Evolutionary conservation across 2,329 filamentous ascomycete species (phyloP).

Genomic region (Xylaria sp.): DNA sequence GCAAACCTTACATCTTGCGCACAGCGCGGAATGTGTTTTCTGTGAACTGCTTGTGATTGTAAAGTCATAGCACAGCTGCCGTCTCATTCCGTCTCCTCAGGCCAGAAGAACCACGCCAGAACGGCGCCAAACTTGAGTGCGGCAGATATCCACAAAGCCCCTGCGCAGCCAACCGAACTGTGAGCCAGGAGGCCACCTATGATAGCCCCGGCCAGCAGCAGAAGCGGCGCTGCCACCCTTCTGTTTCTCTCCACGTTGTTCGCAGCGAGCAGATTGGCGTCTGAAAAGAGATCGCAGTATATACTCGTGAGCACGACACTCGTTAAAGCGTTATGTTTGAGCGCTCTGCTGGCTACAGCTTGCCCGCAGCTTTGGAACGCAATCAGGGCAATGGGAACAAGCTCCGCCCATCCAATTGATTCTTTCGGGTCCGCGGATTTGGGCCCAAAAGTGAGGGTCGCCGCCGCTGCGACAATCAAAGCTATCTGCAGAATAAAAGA

Average conservation of each 20-base stretch:
- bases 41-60: not conserved
- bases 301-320: constrained; percentile 84
- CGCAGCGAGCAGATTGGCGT: constrained; percentile 60
- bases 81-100: constrained; percentile 52
- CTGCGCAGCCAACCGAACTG: constrained; percentile 60
- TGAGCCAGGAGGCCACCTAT: constrained; percentile 62
- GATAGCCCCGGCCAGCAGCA: constrained; percentile 63
- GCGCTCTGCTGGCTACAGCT: constrained; percentile 76
- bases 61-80: not conserved
- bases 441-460: constrained; percentile 62
- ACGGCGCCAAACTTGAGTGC: constrained; percentile 67
- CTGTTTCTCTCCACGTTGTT: constrained; percentile 63
- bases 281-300: constrained; percentile 83
- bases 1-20: not conserved
- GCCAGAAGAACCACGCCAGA: constrained; percentile 71
- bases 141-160: constrained; percentile 70
- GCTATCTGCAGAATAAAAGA: constrained; percentile 66
- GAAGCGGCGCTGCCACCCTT: constrained; percentile 60
- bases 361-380: constrained; percentile 84
- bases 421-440: constrained; percentile 53
- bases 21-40: not conserved
- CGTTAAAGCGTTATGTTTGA: constrained; percentile 77
- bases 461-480: constrained; percentile 63
- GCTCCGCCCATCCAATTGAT: constrained; percentile 66
- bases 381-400: constrained; percentile 74